Percentiles rank a stretch among this genome's conserved stretches.
phyloP scores from a whole-genome alignment of 495 filamentous ascomycete species.

The Mytilinidion resinicola region DNA sequence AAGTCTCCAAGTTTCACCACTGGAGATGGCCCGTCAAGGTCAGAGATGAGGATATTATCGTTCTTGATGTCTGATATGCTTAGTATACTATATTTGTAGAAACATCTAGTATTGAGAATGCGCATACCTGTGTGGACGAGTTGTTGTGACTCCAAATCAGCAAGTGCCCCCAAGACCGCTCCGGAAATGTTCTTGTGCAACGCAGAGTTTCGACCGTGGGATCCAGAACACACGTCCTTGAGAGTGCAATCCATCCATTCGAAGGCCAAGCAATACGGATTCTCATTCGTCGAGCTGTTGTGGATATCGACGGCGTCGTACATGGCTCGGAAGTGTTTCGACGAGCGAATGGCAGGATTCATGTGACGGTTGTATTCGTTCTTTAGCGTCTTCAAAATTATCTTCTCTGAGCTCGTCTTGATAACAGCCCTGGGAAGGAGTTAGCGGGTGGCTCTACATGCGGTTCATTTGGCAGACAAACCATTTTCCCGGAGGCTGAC shows the following conservation, averaged over 20 bases:
- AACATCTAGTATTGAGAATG: background rate
- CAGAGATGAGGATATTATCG: slow-evolving; percentile 12
- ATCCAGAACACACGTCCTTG: background rate
- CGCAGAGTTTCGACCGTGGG: background rate
- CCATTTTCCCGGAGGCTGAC: background rate
- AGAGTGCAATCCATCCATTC: slow-evolving; percentile 13
- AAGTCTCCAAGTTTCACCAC: slow-evolving; percentile 12
- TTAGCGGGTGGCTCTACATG: background rate
- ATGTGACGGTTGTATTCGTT: background rate
- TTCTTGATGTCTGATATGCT: slow-evolving; percentile 5
- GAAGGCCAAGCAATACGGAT: background rate
- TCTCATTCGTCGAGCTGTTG: background rate
- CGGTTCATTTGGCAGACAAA: background rate
- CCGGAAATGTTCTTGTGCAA: background rate
- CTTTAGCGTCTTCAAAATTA: background rate
- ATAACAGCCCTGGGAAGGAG: slow-evolving; percentile 3
- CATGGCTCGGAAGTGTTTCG: slow-evolving; percentile 1
- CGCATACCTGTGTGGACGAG: slow-evolving; percentile 6
- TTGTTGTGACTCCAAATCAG: background rate
- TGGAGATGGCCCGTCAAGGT: background rate
- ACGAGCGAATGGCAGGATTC: background rate
- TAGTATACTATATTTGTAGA: slow-evolving; percentile 3
- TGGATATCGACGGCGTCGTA: slow-evolving; percentile 5
- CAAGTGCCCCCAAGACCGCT: background rate
- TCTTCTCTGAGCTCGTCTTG: slow-evolving; percentile 1